Base-by-base conservation (phyloP, 345 rosid genomes). In the Salix brachista region DNA sequence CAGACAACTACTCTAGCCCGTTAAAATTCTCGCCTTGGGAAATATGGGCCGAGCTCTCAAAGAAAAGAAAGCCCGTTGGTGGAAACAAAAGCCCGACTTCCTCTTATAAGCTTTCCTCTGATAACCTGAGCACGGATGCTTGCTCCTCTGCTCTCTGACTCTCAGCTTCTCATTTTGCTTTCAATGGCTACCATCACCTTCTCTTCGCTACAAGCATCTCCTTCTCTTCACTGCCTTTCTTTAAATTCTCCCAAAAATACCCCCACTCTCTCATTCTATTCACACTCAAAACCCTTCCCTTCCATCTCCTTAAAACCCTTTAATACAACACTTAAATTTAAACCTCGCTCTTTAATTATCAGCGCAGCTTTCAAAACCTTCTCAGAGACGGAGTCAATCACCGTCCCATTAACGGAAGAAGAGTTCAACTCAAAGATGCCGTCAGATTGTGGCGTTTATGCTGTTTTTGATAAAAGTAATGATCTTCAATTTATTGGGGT, bases 401-500 rank as follows among this genome's bases (percentile, higher is more conserved):
- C 88, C 7, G 80, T 86, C 1, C 88, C 87, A 11, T 75, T 65
- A 13, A 76, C 76, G 3, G 32, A 82, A 7, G 77, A 85, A 6
- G 90, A 89, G 48, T 64, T 88, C 70, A 75, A 82, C 0, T 54
- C 82, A 4, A 81, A 77, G 16, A 67, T 89, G 5, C 90, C 96
- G 1, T 36, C 94, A 0, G 92, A 69, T 75, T 82, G 93, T 4
- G 97, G 97, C 5, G 93, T 95, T 1, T 95, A 93, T 81, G 97
- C 97, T 78, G 87, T 95, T 5, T 90, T 82, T 74, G 97, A 95
- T 78, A 77, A 81, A 56, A 84, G 73, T 67, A 84, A 84, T 17
- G 91, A 83, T 70, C 90, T 95, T 79, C 97, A 95, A 71, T 95
- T 93, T 87, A 82, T 93, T 44, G 99, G 97, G 46, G 89, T 95